Evolutionary conservation across 2,329 filamentous ascomycete genomes (phyloP), one percentile per base, ranked within the genome.

Genomic region (Cadophora luteo-olivacea): DNA sequence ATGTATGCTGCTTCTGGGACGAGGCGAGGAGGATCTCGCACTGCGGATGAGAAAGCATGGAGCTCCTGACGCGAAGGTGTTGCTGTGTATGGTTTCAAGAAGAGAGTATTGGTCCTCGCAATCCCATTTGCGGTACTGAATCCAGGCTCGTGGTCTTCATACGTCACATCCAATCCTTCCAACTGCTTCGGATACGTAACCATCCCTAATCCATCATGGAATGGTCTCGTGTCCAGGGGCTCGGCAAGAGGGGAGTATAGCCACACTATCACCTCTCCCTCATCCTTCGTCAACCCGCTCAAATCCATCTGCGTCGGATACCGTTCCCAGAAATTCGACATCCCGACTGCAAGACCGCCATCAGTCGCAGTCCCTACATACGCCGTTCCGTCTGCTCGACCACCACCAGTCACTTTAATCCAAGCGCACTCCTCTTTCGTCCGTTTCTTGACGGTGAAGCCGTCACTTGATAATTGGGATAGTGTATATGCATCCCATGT

Each of bases 261-360:
- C 87, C 87, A 90, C 0, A 88, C 68, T 0, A 86, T 90, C 19
- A 90, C 80, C 5, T 81, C 79, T 0, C 86, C 87, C 1, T 76
- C 75, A 55, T 87, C 83, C 0, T 80, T 80, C 0, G 81, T 82
- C 0, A 86, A 84, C 61, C 85, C 82, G 0, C 81, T 77, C 12
- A 90, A 81, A 57, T 89, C 87, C 4, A 90, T 76, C 2, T 84
- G 82, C 0, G 86, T 87, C 0, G 88, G 88, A 70, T 87, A 89
- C n/a, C 85, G 82, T 79, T 90, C 86, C 88, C 88, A 90, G 75
- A 90, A 90, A 72, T 89, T 83, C 2, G 84, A 82, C 63, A 88
- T 80, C 0, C 85, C 86, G 6, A 90, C 76, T 1, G 85, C 87
- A 1, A 90, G 79, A 12, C 88, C 88, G 19, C 88, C 88, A 1